Evolutionary conservation across 495 filamentous ascomycete genomes (phyloP).

Genomic region (Trichocladium uniseriatum): DNA sequence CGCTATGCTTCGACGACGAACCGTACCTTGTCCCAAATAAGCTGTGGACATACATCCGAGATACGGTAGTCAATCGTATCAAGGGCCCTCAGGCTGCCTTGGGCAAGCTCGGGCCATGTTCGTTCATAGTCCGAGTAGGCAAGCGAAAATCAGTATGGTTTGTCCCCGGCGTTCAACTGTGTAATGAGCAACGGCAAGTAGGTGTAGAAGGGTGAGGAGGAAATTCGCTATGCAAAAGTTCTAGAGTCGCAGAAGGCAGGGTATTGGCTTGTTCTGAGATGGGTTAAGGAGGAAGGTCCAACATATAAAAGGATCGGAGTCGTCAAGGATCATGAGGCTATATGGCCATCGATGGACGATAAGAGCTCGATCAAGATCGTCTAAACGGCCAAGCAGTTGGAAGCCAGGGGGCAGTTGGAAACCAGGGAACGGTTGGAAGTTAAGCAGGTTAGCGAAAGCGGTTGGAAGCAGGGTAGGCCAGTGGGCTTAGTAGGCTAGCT

Average conservation of each 20-base stretch:
- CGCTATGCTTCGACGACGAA: slow-evolving; percentile 2
- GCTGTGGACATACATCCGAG: slow-evolving; percentile 3
- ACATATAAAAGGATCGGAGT: slow-evolving; percentile 6
- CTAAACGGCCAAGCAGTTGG: too few species aligned
- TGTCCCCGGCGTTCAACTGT: slow-evolving; percentile 1
- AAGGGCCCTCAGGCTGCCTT: neutral
- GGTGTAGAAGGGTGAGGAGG: slow-evolving; percentile 6
- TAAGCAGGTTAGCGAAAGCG: too few species aligned
- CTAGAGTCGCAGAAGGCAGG: neutral
- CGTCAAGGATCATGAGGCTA: neutral
- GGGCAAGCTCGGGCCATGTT: neutral
- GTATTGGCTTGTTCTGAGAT: slow-evolving; percentile 10
- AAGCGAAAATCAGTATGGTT: neutral
- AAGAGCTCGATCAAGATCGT: neutral
- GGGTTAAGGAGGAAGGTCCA: neutral
- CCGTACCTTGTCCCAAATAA: slow-evolving; percentile 2
- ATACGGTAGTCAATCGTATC: neutral
- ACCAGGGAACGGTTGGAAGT: too few species aligned
- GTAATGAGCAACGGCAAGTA: slow-evolving; percentile 6
- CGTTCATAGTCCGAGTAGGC: slow-evolving; percentile 1
- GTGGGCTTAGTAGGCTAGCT: too few species aligned
- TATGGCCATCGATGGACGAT: neutral
- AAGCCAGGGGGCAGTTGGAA: too few species aligned
- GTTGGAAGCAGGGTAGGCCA: too few species aligned
- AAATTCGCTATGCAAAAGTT: slow-evolving; percentile 4